Conservation (phyloP, 495 filamentous ascomycete genomes). For the Podospora appendiculata region DNA sequence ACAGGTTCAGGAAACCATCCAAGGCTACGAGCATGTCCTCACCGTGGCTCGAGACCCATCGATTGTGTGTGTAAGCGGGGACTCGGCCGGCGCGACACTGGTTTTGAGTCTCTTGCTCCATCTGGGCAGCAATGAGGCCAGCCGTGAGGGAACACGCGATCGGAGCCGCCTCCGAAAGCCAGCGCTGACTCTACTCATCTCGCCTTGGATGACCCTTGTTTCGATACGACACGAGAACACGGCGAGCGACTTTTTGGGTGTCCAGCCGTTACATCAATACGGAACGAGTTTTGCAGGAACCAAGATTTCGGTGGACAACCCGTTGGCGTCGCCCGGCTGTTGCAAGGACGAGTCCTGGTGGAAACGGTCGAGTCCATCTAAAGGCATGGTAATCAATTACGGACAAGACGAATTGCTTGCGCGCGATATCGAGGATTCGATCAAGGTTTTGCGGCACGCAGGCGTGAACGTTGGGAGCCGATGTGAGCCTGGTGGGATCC, state of each 20-base stretch:
- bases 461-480: constrained; percentile 37
- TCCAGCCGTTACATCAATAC: constrained; percentile 48
- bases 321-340: constrained; percentile 57
- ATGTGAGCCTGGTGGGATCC: constrained; percentile 55
- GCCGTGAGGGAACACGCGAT: neutral
- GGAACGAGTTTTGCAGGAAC: constrained; percentile 55
- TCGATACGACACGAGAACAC: constrained; percentile 50
- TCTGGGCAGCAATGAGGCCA: constrained; percentile 26
- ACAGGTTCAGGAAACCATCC: constrained; percentile 56
- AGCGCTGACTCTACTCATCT: constrained; percentile 47
- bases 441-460: constrained; percentile 39
- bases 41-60: constrained; percentile 43
- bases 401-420: constrained; percentile 68
- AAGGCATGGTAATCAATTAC: constrained; percentile 55
- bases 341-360: constrained; percentile 59
- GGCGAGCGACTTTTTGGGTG: constrained; percentile 53
- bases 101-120: constrained; percentile 59
- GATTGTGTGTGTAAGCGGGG: constrained; percentile 57
- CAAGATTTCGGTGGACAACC: constrained; percentile 37
- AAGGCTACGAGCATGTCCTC: constrained; percentile 59
- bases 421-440: constrained; percentile 49
- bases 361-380: constrained; percentile 48
- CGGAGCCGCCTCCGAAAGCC: constrained; percentile 26
- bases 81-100: constrained; percentile 67
- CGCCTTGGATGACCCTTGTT: constrained; percentile 53